phyloP scores from a whole-genome alignment of 306 rosid species.

The Trifolium dubium region DNA sequence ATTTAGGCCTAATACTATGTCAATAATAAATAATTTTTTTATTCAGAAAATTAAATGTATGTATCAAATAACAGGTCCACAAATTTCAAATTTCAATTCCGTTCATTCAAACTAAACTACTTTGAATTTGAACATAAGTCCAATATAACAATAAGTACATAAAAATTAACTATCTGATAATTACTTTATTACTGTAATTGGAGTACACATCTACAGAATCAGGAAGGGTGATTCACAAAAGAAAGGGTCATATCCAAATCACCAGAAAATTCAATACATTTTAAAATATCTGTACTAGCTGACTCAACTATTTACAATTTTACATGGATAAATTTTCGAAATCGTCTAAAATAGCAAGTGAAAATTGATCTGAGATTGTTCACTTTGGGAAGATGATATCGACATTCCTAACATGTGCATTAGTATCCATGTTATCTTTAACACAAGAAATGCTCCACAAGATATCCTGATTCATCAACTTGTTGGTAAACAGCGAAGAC shows the following conservation, averaged over 20 bases:
- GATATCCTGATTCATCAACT: constrained; percentile 48
- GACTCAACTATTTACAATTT: constrained; percentile 35
- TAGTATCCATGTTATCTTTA: constrained; percentile 34
- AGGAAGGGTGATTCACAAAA: constrained; percentile 15
- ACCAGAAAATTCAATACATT: constrained; percentile 7
- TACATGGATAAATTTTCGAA: constrained; percentile 16
- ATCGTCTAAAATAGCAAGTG: constrained; percentile 18
- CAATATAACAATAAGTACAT: not conserved
- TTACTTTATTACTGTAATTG: constrained; percentile 14
- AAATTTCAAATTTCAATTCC: too few species aligned
- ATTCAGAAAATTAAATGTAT: too few species aligned
- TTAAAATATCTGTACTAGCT: constrained; percentile 4
- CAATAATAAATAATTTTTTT: too few species aligned
- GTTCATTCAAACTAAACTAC: too few species aligned
- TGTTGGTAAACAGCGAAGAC: constrained; percentile 41
- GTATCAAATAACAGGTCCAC: too few species aligned
- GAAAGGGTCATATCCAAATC: not conserved
- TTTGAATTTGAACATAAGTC: too few species aligned
- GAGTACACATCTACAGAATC: constrained; percentile 26
- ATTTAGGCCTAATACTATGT: too few species aligned
- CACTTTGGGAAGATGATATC: constrained; percentile 58
- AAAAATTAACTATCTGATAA: not conserved
- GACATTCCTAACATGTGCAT: constrained; percentile 64
- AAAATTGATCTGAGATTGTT: constrained; percentile 28
- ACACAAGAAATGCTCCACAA: constrained; percentile 77